Base-by-base conservation (phyloP, 768 basidiomycete genomes). In the Flagelloscypha sp. region DNA sequence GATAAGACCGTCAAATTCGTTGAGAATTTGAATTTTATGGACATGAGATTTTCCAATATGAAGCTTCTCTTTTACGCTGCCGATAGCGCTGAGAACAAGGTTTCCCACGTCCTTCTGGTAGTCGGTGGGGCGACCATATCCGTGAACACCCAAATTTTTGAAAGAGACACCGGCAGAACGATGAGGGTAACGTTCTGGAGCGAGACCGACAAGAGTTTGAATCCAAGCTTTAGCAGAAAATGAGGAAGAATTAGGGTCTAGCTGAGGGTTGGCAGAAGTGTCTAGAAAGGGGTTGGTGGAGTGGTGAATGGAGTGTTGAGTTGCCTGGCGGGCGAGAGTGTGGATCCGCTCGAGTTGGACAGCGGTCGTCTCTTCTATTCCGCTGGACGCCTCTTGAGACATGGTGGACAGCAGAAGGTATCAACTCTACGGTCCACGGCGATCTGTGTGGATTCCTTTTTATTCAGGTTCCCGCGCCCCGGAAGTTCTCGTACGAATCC, bases 1-100 rank as follows among this genome's bases (percentile, higher is more conserved):
- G 9, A 84, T 64, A 2, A 74, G 62, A 7, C 81, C 83, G 25
- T 79, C 74, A 40, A 85, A 77, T 10, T 63, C 68, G 13, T 65
- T 61, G 23, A 87, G 57, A 30, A 85, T 82, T 39, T 68, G 48
- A 33, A 42, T 40, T 24, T 41, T 17, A 27, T 35, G 24, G 35
- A 24, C 45, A 43, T 60, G 48, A 9, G 54, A 48, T 21, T 57
- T 57, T n/a, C n/a, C n/a, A n/a, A n/a, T n/a, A n/a, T n/a, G n/a
- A 6, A 51, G 11, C 15, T 35, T 22, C 7, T 42, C 37, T 32
- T 36, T 37, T 15, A 43, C 33, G 9, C 34, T 36, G 8, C 42
- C 37, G 27, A 43, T 20, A 29, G 49, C 35, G 43, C 50, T 39
- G 34, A 54, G 28, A 30, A 47, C 48, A 8, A 58, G 36, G 42